Base-by-base conservation (phyloP, 805 yeast species). In the Ogataea thermomethanolica region DNA sequence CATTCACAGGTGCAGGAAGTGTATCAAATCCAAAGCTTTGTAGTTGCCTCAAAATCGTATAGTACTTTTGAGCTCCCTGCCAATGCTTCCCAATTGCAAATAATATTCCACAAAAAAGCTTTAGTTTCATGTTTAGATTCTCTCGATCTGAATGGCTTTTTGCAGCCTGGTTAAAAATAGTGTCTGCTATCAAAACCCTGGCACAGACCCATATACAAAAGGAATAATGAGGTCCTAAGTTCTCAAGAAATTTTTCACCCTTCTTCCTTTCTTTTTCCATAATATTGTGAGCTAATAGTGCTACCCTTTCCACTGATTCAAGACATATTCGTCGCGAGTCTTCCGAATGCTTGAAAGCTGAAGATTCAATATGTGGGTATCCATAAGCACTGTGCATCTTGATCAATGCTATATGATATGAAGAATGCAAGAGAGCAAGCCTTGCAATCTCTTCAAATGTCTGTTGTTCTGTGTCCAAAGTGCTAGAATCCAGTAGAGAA, bases 151-250 rank as follows among this genome's bases (percentile, higher is more conserved):
- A 29, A 9, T 14, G 20, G 7, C 23, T 35, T 22, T 35, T 36
- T 24, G 30, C 28, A 15, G 30, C 44, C 14, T 50, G 46, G 20
- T 41, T 44, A 23, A 46, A 43, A 9, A 52, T 50, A 26, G 40
- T 51, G 38, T 61, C 58, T 11, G 59, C 65, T 28, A 64, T 55
- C 25, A 62, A 30, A n/a, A 64, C 53, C 40, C 67, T 45, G 1
- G 64, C 52, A 39, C 55, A 54, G 14, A 62, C 57, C 67, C 67
- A 64, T 11, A 61, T 50, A 32, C 44, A 54, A 30, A 62, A 59
- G 1, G 64, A 59, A 39, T 58, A 62, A 28, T 52, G 55, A 5
- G 66, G 67, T 1, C 68, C 66, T 17, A 58, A 26, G 22, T 13
- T 31, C 15, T 45, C 44, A 25, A 33, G 29, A 10, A 36, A 17